Evolutionary conservation across 805 yeast species (phyloP).

Genomic region (Torulaspora microellipsoides): DNA sequence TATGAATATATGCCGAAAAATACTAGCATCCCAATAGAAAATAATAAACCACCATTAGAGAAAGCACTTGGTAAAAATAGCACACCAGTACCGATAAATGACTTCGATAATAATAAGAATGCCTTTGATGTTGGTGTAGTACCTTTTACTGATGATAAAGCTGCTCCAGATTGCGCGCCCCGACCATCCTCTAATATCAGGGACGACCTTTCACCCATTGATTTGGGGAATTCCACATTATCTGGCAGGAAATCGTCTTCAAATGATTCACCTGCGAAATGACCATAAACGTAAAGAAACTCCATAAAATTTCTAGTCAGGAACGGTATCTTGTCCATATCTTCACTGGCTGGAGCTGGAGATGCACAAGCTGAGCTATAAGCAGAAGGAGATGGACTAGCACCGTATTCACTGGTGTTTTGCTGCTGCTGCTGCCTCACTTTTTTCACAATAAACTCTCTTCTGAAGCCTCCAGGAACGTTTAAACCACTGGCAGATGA

Average conservation of each 20-base stretch:
- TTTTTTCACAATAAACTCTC: constrained; percentile 54
- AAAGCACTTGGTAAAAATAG: constrained; percentile 67
- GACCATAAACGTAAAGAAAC: constrained; percentile 74
- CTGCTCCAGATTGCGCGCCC: constrained; percentile 10
- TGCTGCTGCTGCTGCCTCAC: constrained; percentile 29
- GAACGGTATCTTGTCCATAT: constrained; percentile 40
- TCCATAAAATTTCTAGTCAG: constrained; percentile 71
- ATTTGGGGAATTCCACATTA: constrained; percentile 39
- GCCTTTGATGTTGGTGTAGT: constrained; percentile 73
- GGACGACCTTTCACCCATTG: constrained; percentile 9
- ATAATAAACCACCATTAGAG: constrained; percentile 64
- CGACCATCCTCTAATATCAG: constrained; percentile 8
- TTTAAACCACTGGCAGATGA: constrained; percentile 64
- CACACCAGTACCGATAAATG: constrained; percentile 75
- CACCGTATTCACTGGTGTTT: constrained; percentile 9
- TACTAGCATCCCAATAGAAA: constrained; percentile 48
- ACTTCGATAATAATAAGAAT: constrained; percentile 64
- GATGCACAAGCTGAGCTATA: constrained; percentile 10
- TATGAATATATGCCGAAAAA: constrained; percentile 67
- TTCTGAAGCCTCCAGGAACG: constrained; percentile 79
- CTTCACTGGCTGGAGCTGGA: constrained; percentile 14
- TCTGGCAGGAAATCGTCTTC: constrained; percentile 55
- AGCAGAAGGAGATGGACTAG: constrained; percentile 10
- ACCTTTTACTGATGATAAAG: constrained; percentile 41
- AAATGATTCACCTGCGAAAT: constrained; percentile 79